Base-by-base conservation (phyloP, 768 basidiomycete genomes). In the Tulasnella calospora region DNA sequence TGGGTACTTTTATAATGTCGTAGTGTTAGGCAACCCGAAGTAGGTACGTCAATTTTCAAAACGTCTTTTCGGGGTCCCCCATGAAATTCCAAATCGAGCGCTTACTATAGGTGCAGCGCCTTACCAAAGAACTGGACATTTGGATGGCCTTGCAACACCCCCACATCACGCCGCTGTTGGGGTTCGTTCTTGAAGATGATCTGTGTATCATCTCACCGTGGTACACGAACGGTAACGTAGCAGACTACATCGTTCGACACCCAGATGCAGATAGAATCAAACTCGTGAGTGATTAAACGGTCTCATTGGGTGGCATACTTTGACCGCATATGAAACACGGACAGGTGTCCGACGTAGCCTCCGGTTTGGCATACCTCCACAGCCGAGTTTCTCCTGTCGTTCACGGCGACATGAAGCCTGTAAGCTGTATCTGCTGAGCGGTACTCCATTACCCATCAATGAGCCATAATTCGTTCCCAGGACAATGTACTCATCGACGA, bases 331-430 rank as follows among this genome's bases (percentile, higher is more conserved):
- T 67, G 27, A 1, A 12, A 10, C 19, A 0, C 13, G 47, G 9
- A 46, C 6, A 33, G 71, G 36, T 72, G 38, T 40, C n/a, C 10
- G 71, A 72, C 3, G 71, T 72, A 3, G 71, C 71, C 36, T 23
- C 15, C 3, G 71, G 38, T 13, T 23, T 72, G 8, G 71, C 36
- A 0, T 46, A 72, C 71, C 38, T 72, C 12, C 71, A 72, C 21
- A n/a, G 7, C 21, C 30, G 71, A 5, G 21, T 27, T 36, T 38
- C 33, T 10, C 71, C 38, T 2, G 36, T 72, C 1, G 21, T 72
- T 2, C 71, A 72, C 27, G 71, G 71, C 7, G 71, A 72, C 38
- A 35, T 72, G 30, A 72, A 72, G 41, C 44, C 71, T 46, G 71
- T 72, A 40, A n/a, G 71, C 17, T 17, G 44, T 44, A 15, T 44